Conservation (phyloP, 352 stramenopile genomes). For the Aphanomyces astaci region DNA sequence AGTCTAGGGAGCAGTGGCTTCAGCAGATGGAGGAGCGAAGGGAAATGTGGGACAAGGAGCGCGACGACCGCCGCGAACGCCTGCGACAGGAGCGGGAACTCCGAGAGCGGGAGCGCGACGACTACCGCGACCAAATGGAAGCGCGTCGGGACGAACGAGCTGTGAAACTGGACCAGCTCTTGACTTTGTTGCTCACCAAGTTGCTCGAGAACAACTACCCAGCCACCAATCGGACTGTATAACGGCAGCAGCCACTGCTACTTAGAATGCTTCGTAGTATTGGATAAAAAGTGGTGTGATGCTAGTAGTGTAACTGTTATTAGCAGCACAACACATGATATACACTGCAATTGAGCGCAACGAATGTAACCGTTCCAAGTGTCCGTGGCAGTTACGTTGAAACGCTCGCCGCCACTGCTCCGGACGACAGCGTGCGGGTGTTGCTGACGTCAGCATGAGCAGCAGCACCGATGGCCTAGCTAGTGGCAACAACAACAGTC, state of each 20-base stretch:
- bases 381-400: not conserved
- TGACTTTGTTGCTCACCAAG: conserved; percentile 13
- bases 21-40: conserved; percentile 16
- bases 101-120: conserved; percentile 5
- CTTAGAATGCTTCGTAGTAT: no score
- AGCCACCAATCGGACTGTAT: no score
- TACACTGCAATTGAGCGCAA: no score
- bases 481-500: not conserved
- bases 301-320: no score
- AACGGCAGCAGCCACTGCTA: no score
- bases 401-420: no score
- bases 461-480: not conserved
- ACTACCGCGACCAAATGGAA: conserved; percentile 16
- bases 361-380: not conserved
- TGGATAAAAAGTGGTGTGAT: no score
- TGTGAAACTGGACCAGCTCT: conserved; percentile 6
- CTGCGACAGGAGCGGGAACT: conserved; percentile 1
- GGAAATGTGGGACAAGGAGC: not conserved
- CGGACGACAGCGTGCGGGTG: not conserved
- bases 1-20: conserved; percentile 12
- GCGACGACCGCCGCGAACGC: conserved; percentile 2
- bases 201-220: no score
- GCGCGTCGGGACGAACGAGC: conserved; percentile 7
- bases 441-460: not conserved
- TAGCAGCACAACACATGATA: no score